These are phyloP conservation scores for Diaporthe vexans DNA, from an alignment of 2,329 filamentous ascomycete genomes.

Conservation along the genomic window DNA sequence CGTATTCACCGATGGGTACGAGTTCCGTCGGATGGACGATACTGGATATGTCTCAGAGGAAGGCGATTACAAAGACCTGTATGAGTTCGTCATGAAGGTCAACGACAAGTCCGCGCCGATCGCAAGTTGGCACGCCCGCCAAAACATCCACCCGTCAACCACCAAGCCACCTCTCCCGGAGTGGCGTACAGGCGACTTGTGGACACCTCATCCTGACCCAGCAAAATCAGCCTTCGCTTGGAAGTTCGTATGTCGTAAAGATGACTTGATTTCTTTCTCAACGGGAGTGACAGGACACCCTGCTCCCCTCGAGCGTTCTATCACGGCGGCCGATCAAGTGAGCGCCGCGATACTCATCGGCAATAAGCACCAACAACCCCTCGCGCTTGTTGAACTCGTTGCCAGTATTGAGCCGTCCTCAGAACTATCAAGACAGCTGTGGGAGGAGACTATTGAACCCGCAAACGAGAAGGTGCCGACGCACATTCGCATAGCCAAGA, in stretches of 20 bases:
- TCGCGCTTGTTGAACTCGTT: slow-evolving; percentile 43
- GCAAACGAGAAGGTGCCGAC: slow-evolving; percentile 42
- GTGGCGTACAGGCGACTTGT: slow-evolving; percentile 44
- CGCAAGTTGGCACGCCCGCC: slow-evolving; percentile 42
- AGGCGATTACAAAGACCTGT: slow-evolving; percentile 36
- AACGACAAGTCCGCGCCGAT: slow-evolving; percentile 38
- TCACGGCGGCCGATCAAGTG: slow-evolving; percentile 36
- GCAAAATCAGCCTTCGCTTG: slow-evolving; percentile 43
- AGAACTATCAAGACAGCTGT: slow-evolving; percentile 38
- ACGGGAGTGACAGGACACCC: slow-evolving; percentile 44
- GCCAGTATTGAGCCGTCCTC: slow-evolving; percentile 24
- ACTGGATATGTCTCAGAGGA: slow-evolving; percentile 40
- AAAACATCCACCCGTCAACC: slow-evolving; percentile 34
- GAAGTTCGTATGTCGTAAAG: slow-evolving; percentile 45
- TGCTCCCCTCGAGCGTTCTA: slow-evolving; percentile 41
- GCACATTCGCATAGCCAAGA: slow-evolving; percentile 43
- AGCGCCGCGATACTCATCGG: slow-evolving; percentile 43
- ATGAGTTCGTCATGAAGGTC: slow-evolving; percentile 43
- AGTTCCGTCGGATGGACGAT: slow-evolving; percentile 42
- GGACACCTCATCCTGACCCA: slow-evolving; percentile 45
- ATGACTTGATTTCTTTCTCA: slow-evolving; percentile 46
- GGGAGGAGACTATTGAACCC: slow-evolving; percentile 41
- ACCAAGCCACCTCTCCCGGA: slow-evolving; percentile 41
- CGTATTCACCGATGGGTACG: slow-evolving; percentile 39
- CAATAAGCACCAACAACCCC: slow-evolving; percentile 41